Evolutionary conservation across 2,329 filamentous ascomycete species (phyloP).

Genomic region (Pseudogymnoascus sp.): DNA sequence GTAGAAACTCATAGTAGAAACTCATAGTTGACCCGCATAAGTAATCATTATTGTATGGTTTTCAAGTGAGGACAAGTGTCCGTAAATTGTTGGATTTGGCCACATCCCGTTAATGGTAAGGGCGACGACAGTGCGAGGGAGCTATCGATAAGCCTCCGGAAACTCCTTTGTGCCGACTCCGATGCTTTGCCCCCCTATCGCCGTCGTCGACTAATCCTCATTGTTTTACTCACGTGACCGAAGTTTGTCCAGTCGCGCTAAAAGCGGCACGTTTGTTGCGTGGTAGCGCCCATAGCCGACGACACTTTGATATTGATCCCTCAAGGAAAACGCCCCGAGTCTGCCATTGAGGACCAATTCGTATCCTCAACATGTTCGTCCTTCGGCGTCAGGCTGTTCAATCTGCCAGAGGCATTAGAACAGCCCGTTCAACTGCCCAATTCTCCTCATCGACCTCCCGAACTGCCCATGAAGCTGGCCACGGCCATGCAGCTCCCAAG

Average conservation of each 20-base stretch:
- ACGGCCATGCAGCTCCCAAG: slow-evolving; percentile 32
- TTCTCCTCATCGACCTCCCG: slow-evolving; percentile 9
- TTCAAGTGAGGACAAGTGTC: slow-evolving; percentile 3
- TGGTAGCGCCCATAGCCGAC: slow-evolving; percentile 9
- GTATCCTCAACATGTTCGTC: slow-evolving; percentile 22
- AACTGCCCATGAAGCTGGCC: slow-evolving; percentile 21
- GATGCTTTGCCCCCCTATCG: background rate
- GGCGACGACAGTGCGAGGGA: background rate
- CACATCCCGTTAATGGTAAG: slow-evolving; percentile 6
- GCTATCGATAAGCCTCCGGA: slow-evolving; percentile 6
- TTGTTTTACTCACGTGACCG: background rate
- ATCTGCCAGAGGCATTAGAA: slow-evolving; percentile 21
- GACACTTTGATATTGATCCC: slow-evolving; percentile 6
- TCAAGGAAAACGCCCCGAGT: background rate
- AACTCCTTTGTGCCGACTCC: slow-evolving; percentile 1
- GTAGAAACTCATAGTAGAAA: slow-evolving; percentile 6
- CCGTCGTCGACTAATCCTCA: background rate
- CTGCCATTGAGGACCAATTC: slow-evolving; percentile 8
- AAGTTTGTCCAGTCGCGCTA: background rate
- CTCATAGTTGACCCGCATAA: slow-evolving; percentile 5
- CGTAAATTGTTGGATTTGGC: slow-evolving; percentile 2
- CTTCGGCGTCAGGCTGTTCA: slow-evolving; percentile 27
- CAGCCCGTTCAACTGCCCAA: slow-evolving; percentile 12
- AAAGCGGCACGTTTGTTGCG: slow-evolving; percentile 9
- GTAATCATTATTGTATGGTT: slow-evolving; percentile 7